Conservation (phyloP, 2,329 filamentous ascomycete species). For the Calonectria pseudoreteaudii region DNA sequence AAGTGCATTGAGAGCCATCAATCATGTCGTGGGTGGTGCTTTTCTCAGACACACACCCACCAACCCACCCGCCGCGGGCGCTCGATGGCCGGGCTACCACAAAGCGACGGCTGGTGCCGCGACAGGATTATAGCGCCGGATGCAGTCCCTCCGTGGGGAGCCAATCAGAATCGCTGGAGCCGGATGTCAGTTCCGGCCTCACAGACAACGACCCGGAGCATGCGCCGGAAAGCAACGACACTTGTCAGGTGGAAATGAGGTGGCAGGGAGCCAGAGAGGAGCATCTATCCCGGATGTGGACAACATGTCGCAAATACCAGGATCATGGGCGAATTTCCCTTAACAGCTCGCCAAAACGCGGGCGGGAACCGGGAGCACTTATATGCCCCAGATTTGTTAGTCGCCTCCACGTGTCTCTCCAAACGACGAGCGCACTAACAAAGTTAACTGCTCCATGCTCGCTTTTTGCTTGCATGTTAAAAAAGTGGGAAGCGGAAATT, state of each 20-base stretch:
- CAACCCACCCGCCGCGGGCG: too few species aligned
- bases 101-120: neutral
- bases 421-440: neutral
- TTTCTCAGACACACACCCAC: neutral
- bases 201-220: neutral
- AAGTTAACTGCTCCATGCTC: neutral
- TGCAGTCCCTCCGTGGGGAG: neutral
- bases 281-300: neutral
- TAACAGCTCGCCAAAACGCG: neutral
- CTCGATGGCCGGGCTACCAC: neutral
- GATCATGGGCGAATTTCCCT: neutral
- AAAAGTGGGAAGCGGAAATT: slow-evolving; percentile 12
- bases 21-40: neutral
- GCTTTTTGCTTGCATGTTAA: neutral
- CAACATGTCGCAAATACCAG: neutral
- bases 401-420: neutral
- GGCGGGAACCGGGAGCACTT: neutral
- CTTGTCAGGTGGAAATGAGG: neutral
- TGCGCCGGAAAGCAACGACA: neutral
- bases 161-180: neutral
- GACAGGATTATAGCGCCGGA: neutral
- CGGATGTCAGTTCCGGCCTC: neutral
- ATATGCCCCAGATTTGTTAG: slow-evolving; percentile 7
- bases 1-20: neutral
- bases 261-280: neutral